Conservation (phyloP, 1,139 yeast genomes). For the Candida labiduridarum region DNA sequence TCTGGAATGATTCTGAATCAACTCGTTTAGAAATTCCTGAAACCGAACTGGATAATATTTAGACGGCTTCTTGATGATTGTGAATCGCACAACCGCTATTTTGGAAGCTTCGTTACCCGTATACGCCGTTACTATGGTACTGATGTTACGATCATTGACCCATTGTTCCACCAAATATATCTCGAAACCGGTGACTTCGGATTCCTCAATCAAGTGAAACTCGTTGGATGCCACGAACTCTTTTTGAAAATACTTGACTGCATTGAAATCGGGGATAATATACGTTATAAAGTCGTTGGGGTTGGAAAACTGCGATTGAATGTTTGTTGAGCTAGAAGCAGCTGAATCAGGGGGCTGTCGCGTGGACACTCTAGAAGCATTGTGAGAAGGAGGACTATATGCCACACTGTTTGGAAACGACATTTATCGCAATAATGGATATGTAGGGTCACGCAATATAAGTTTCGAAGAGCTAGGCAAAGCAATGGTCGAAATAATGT, state of each 20-base stretch:
- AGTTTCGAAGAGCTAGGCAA: too few species aligned
- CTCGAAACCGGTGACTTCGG: constrained; percentile 71
- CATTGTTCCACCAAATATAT: constrained; percentile 92
- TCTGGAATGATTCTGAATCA: constrained; percentile 59
- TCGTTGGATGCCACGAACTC: constrained; percentile 42
- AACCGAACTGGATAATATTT: constrained; percentile 61
- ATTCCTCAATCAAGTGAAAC: constrained; percentile 41
- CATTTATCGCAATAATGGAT: not conserved
- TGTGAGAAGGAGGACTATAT: not conserved
- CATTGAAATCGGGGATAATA: constrained; percentile 54
- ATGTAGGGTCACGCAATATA: too few species aligned
- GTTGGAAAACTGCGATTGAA: constrained; percentile 9
- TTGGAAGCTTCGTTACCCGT: constrained; percentile 77
- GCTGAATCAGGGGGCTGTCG: not conserved
- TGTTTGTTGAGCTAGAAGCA: constrained; percentile 5
- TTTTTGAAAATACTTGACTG: constrained; percentile 48
- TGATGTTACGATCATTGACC: constrained; percentile 72
- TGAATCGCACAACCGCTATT: constrained; percentile 62
- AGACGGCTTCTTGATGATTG: constrained; percentile 56
- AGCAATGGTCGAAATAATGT: too few species aligned
- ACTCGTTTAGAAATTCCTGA: constrained; percentile 64
- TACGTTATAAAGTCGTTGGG: constrained; percentile 41
- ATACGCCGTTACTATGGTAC: constrained; percentile 73
- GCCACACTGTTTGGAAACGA: not conserved
- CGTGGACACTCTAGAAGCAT: constrained; percentile 1